Percentiles rank a stretch among this genome's conserved stretches.
Evolutionary conservation across 192 early-diverging fungal genomes (phyloP).

Genomic region (Coemansia sp.): DNA sequence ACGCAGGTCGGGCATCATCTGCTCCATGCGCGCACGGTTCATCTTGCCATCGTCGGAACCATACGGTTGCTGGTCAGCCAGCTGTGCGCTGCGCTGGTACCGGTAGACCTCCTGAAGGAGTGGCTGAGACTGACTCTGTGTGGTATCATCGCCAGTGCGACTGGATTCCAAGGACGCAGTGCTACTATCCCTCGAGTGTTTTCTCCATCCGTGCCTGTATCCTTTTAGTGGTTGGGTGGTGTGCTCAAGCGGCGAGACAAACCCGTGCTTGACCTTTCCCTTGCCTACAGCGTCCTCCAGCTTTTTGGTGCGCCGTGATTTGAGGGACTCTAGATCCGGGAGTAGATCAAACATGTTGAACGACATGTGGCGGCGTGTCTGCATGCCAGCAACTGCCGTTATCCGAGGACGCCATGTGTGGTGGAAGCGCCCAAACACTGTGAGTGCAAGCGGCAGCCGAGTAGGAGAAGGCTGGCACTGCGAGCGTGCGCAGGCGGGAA

Average conservation of each 20-base stretch:
- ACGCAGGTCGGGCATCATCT: conserved; percentile 36
- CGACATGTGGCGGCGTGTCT: conserved; percentile 7
- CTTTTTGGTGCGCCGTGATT: conserved; percentile 28
- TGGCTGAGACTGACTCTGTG: conserved; percentile 8
- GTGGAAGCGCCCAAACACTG: no score
- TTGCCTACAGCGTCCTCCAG: conserved; percentile 41
- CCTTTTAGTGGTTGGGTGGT: conserved; percentile 18
- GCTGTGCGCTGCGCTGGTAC: conserved; percentile 38
- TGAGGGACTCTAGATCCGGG: conserved; percentile 40
- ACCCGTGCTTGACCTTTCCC: conserved; percentile 30
- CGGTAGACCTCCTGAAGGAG: conserved; percentile 35
- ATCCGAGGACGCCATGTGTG: conserved; percentile 1
- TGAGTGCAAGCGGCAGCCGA: no score
- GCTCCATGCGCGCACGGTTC: conserved; percentile 18
- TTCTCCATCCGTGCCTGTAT: background rate
- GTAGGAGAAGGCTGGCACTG: background rate
- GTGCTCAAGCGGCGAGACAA: conserved; percentile 28
- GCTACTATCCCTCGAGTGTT: background rate
- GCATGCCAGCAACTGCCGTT: background rate
- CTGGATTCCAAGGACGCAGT: background rate
- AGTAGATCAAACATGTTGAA: conserved; percentile 55
- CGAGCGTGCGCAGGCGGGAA: background rate
- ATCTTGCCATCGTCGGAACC: conserved; percentile 2
- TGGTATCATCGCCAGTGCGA: background rate
- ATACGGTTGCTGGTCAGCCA: conserved; percentile 1